Base-by-base conservation (phyloP, 805 yeast genomes). In the Nakazawaea populi region DNA sequence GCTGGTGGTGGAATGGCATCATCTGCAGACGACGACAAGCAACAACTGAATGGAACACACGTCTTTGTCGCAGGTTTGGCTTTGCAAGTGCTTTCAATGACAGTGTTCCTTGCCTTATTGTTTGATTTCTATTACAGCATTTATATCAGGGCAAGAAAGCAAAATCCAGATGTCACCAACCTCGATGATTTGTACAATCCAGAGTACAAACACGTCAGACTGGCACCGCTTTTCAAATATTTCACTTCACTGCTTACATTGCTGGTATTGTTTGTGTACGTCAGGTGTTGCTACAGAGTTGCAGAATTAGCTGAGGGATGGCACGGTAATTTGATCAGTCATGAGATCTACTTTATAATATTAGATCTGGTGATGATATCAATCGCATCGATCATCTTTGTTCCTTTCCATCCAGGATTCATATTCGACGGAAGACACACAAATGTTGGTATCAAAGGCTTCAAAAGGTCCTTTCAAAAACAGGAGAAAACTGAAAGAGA, bases 61-160 rank as follows among this genome's bases (percentile, higher is more conserved):
- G 64, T 85, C 46, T 86, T 89, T 84, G 77, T 88, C 44, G 91
- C 77, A 2, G 96, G 96, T 6, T 72, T 90, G 46, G 85, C 83
- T 0, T 74, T 85, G 59, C 96, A 90, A 67, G 91, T 88, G 5
- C 65, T 76, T 5, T 75, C 88, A 4, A 85, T 90, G 85, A 58
- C 75, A 2, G 49, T 82, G 1, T 90, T 87, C 64, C 64, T 83
- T 34, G 29, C 67, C 5, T 65, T 86, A 10, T 76, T 78, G 69
- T 60, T 65, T 37, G 69, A 71, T 47, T 80, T 86, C 64, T 57
- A 75, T 24, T 68, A 61, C 58, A 65, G 69, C 36, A 66, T 77
- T 28, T 73, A 65, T 43, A 59, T 55, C 29, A 60, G 54, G 10
- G 50, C 55, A 18, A 58, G 56, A 28, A 44, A 44, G 9, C 51